These are phyloP conservation scores for Calonectria pauciramosa DNA, from an alignment of 2,329 filamentous ascomycete species.

Conservation along the genomic window DNA sequence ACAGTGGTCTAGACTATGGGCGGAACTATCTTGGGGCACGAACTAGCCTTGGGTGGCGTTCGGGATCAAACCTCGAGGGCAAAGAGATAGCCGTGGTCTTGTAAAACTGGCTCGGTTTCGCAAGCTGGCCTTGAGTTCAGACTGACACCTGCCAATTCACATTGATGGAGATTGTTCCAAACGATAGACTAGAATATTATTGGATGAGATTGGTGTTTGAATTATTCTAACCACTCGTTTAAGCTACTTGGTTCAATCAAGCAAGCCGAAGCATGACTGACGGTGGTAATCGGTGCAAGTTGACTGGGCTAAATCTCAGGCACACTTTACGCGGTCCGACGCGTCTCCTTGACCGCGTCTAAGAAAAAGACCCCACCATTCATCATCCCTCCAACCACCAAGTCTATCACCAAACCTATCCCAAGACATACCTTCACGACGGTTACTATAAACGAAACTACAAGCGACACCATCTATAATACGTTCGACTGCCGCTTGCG, in stretches of 20 bases:
- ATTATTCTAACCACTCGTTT: background rate
- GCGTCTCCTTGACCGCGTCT: conserved; percentile 11
- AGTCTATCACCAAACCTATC: background rate
- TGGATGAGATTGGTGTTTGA: too few species aligned
- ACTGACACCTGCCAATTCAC: background rate
- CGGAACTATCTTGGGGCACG: background rate
- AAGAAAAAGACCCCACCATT: conserved; percentile 17
- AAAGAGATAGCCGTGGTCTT: background rate
- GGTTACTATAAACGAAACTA: background rate
- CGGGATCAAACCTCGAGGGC: background rate
- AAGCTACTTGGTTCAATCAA: background rate
- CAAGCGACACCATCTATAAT: background rate
- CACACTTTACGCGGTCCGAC: conserved; percentile 15
- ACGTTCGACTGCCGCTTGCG: background rate
- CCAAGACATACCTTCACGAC: background rate
- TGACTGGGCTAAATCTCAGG: background rate
- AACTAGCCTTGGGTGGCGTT: background rate
- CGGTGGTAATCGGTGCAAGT: background rate
- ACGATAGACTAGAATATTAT: background rate
- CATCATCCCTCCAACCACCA: conserved; percentile 15
- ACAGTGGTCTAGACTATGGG: background rate
- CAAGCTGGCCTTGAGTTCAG: background rate
- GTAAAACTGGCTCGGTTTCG: background rate
- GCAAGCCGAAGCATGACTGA: background rate
- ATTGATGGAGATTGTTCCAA: background rate